phyloP scores from a whole-genome alignment of 495 filamentous ascomycete species.

The Penicillium psychrofluorescens region DNA sequence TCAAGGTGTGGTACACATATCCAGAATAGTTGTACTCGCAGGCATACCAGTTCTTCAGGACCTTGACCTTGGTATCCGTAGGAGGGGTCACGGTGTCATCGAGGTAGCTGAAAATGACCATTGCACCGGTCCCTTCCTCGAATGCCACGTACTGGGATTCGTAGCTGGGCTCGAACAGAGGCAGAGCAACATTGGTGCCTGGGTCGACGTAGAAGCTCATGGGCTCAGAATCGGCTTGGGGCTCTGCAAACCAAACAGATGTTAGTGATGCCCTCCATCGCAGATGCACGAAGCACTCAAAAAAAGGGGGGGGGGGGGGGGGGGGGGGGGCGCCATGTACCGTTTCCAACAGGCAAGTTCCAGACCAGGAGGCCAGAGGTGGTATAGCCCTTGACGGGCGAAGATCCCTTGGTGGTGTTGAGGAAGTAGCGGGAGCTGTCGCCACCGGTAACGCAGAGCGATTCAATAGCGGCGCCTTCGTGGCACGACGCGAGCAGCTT shows the following conservation, averaged over 20 bases:
- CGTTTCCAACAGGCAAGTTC: slow-evolving; percentile 2
- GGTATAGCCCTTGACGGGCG: slow-evolving; percentile 2
- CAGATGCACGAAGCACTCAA: not conserved
- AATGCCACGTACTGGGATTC: slow-evolving; percentile 30
- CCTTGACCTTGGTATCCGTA: slow-evolving; percentile 4
- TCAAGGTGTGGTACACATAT: slow-evolving; percentile 45
- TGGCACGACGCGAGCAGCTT: slow-evolving; percentile 42
- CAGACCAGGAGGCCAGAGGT: slow-evolving; percentile 4
- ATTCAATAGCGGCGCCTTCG: slow-evolving; percentile 47
- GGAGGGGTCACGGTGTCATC: slow-evolving; percentile 31
- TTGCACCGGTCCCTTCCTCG: slow-evolving; percentile 19
- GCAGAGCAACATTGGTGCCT: slow-evolving; percentile 45
- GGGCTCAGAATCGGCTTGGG: slow-evolving; percentile 18
- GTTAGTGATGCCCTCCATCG: not conserved
- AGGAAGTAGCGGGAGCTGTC: slow-evolving; percentile 35
- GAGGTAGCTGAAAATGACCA: slow-evolving; percentile 38
- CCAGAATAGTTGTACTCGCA: slow-evolving; percentile 43
- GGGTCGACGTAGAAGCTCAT: slow-evolving; percentile 32
- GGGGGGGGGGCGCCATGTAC: not conserved
- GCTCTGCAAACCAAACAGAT: not conserved
- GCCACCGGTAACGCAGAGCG: slow-evolving; percentile 35
- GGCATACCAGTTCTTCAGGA: slow-evolving; percentile 40
- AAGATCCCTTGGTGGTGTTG: slow-evolving; percentile 19
- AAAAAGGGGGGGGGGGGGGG: no score
- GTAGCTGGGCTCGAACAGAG: slow-evolving; percentile 32